Evolutionary conservation across 257 asterid genomes (phyloP).

Genomic region (Solanum pimpinellifolium): DNA sequence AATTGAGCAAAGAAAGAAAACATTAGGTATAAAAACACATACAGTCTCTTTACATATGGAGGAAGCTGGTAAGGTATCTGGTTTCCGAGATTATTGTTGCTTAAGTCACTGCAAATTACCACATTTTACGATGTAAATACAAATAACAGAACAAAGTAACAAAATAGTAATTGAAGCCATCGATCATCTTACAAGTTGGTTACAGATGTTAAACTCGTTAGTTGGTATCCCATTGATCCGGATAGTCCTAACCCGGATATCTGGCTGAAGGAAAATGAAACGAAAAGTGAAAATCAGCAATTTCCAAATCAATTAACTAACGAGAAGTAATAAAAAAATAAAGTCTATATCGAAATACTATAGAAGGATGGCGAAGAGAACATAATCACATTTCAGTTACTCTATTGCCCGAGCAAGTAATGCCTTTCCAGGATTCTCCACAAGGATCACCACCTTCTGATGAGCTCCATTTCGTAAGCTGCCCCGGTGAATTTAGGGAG

Average conservation of each 20-base stretch:
- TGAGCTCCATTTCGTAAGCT: conserved; percentile 59
- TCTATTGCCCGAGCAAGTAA: conserved; percentile 67
- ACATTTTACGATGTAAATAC: neutral
- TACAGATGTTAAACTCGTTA: conserved; percentile 45
- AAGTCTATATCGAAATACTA: neutral
- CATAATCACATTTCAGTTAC: conserved; percentile 81
- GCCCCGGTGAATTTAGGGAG: conserved; percentile 59
- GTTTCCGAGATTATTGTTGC: conserved; percentile 65
- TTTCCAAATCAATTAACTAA: neutral
- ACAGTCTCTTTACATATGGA: conserved; percentile 62
- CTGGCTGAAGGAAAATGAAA: conserved; percentile 27
- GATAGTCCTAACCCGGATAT: conserved; percentile 49
- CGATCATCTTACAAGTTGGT: conserved; percentile 65
- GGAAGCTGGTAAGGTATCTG: conserved; percentile 77
- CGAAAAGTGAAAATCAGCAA: neutral
- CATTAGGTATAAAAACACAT: conserved; percentile 7
- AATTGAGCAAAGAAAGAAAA: neutral
- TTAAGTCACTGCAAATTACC: conserved; percentile 70
- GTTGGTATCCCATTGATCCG: conserved; percentile 67
- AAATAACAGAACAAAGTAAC: neutral
- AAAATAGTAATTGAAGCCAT: neutral
- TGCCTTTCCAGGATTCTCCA: conserved; percentile 70
- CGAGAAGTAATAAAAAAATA: neutral
- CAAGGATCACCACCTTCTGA: conserved; percentile 74
- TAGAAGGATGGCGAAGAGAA: neutral